A percentile compares a stretch with the other conserved stretches of the same genome.
Conservation (phyloP, 164 flowering plant genomes). For the Umbilicus rupestris region DNA sequence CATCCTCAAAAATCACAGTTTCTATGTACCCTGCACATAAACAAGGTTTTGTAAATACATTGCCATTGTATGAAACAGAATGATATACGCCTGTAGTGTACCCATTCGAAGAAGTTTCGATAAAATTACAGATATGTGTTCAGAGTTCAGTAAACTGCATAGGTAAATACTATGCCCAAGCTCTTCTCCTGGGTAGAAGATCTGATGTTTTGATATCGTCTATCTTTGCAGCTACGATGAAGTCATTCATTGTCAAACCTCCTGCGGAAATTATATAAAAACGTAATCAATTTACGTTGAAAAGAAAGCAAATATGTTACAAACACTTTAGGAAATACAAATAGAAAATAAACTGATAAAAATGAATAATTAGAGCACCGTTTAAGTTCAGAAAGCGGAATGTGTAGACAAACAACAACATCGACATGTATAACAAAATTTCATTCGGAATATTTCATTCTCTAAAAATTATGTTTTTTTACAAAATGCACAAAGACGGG, state of each 20-base stretch:
- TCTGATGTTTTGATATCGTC: conserved; percentile 74
- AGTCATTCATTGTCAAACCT: conserved; percentile 89
- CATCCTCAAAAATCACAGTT: too few relatives aligned
- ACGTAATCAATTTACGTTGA: not conserved
- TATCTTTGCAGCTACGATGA: conserved; percentile 84
- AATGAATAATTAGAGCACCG: too few relatives aligned
- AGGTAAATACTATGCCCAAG: conserved; percentile 52
- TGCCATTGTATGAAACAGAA: not conserved
- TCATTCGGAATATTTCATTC: too few relatives aligned
- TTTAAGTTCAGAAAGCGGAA: too few relatives aligned
- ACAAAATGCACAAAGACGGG: too few relatives aligned
- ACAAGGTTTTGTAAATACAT: not conserved
- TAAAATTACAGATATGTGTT: not conserved
- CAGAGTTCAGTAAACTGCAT: not conserved
- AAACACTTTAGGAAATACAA: not conserved
- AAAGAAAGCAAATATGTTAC: not conserved
- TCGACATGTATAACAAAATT: not conserved
- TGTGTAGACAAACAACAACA: not conserved
- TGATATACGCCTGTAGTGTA: not conserved
- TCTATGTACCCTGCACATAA: not conserved
- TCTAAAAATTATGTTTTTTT: too few relatives aligned
- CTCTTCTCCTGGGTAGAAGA: conserved; percentile 66
- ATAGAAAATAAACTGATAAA: not conserved
- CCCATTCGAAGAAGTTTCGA: not conserved
- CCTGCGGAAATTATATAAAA: conserved; percentile 34